Base-by-base conservation (phyloP, 768 basidiomycete species). In the Kwoniella shandongensis region DNA sequence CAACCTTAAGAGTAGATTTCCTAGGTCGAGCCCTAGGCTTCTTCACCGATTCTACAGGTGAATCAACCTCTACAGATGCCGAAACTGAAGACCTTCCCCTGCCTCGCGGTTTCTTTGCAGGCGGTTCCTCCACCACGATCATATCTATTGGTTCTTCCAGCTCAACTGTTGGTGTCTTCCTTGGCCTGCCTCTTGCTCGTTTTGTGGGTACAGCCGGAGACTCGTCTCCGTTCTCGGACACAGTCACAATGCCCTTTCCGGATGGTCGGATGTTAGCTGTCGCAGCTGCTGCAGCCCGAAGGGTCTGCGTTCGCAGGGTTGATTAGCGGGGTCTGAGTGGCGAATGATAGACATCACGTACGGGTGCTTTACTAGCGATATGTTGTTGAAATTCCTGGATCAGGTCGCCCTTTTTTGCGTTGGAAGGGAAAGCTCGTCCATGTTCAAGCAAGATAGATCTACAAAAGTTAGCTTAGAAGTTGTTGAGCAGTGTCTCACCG, bases 391-490 rank as follows among this genome's bases (percentile, higher is more conserved):
- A 76, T 3, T 57, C 53, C 22, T 60, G 42, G 1, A 76, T 55
- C 2, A 76, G 59, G 32, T 74, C 75, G 7, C 69, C 67, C 54
- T 76, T 76, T 57, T 73, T 76, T 6, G 63, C 61, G 12, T 61
- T 44, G 4, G 66, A 54, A 13, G 67, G 45, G 39, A 55, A 57
- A 2, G 46, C 42, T 11, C 69, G 51, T n/a, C 54, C 61, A 40
- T 76, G 61, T 25, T 61, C 61, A 4, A 68, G 60, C 3, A 76
- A 61, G 12, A 76, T 69, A 1, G 67, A 67, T 36, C 75, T 74
- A 48, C 11, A 18, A 17, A 22, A 1, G 7, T 23, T 0, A 17
- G 22, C 12, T 29, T 22, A 26, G 23, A 48, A 41, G n/a, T 41
- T 7, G 7, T 17, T 10, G 11, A n/a, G 27, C n/a, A 10, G 18